Evolutionary conservation across 371 early-diverging fungal species (phyloP).

Genomic region (Mucor circinelloides): DNA sequence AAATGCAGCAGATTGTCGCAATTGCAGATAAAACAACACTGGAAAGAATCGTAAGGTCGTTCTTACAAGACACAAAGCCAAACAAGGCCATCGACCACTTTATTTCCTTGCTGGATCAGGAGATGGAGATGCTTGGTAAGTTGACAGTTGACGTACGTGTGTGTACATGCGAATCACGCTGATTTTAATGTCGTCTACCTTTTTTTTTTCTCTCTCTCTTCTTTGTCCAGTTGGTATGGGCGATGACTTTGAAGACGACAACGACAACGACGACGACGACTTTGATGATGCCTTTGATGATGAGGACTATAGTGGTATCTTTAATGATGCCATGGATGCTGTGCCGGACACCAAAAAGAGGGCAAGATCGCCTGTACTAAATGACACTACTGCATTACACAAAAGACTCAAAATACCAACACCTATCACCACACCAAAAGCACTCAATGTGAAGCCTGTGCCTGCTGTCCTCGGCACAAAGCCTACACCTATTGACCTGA

Average conservation of each 20-base stretch:
- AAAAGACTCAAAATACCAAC: neutral
- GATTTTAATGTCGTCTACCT: neutral
- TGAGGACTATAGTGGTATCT: neutral
- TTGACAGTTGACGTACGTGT: neutral
- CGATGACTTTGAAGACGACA: neutral
- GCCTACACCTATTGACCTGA: neutral
- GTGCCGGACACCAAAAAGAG: neutral
- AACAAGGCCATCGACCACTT: slow-evolving; percentile 30
- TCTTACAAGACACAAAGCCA: slow-evolving; percentile 20
- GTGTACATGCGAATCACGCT: neutral
- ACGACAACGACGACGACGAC: neutral
- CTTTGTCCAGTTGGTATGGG: neutral
- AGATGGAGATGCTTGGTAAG: slow-evolving; percentile 4
- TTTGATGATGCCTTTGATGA: slow-evolving; percentile 7
- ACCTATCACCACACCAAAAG: neutral
- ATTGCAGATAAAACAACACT: slow-evolving; percentile 15
- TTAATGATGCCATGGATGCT: neutral
- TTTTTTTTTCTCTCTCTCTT: slow-evolving; percentile 1
- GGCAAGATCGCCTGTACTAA: neutral
- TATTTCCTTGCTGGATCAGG: slow-evolving; percentile 17
- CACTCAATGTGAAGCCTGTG: neutral
- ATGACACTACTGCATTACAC: neutral
- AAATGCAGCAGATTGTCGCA: slow-evolving; percentile 29
- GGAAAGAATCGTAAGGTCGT: slow-evolving; percentile 17
- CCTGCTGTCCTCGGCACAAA: no score